Evolutionary conservation across 2,329 filamentous ascomycete species (phyloP).

Genomic region (Penicillium hordei): DNA sequence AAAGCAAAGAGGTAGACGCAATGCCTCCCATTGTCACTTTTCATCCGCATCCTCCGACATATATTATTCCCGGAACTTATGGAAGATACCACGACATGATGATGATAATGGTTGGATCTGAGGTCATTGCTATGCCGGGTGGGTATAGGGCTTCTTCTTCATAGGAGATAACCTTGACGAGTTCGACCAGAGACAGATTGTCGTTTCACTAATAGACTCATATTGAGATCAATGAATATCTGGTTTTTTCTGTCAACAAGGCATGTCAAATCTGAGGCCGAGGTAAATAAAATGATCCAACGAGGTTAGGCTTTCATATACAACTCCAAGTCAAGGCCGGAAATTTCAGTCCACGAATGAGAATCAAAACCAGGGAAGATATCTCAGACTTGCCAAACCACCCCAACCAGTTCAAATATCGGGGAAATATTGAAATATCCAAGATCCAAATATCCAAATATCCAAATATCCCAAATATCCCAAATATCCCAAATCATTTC

Average conservation of each 20-base stretch:
- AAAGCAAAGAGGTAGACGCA: not conserved
- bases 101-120: constrained; percentile 21
- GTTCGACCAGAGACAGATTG: not conserved
- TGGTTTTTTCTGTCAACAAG: not conserved
- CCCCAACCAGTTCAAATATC: not conserved
- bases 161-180: not conserved
- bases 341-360: constrained; percentile 23
- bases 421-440: not conserved
- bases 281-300: not conserved
- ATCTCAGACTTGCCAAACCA: not conserved
- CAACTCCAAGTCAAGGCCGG: constrained; percentile 4
- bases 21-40: not conserved
- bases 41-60: constrained; percentile 8
- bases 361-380: not conserved
- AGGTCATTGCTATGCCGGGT: constrained; percentile 24
- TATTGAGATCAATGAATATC: not conserved
- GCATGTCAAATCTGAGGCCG: not conserved
- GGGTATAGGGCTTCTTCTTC: not conserved
- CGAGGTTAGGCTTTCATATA: not conserved
- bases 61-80: constrained; percentile 16
- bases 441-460: not conserved
- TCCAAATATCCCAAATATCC: not conserved
- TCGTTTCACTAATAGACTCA: not conserved
- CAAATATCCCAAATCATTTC: not conserved
- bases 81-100: constrained; percentile 25